Evolutionary conservation across 805 yeast genomes (phyloP), one percentile per base, ranked within the genome.

Genomic region (Pichia nanzhaoensis): DNA sequence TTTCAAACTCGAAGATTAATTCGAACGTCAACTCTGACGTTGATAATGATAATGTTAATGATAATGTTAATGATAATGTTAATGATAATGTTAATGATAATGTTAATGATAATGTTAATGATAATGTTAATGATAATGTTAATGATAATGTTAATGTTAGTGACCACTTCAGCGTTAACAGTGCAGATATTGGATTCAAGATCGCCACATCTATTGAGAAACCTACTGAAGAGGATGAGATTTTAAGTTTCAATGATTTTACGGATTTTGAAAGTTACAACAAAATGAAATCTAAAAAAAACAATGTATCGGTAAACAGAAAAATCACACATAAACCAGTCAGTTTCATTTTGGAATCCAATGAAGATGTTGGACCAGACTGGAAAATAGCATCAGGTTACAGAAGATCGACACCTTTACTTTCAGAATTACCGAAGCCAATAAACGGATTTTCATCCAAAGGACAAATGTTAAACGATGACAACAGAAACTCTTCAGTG

Each of bases 351-450:
- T 69, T 49, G 70, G 64, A 76, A 52, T 54, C 71, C 1, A 69
- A 74, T 0, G 56, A 59, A 6, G 77, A 72, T 36, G 55, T 61
- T 7, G 75, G 75, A 1, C 81, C 80, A 0, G 57, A 61, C 3
- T 79, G 83, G 83, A 61, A 61, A 37, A 61, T 61, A 24, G 74
- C 81, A 40, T 49, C 64, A 21, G 66, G 66, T n/a, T 75, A 63
- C 50, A 70, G 77, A 52, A 57, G 59, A 16, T 64, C 70, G 44
- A 52, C 70, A 0, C 83, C 84, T 0, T 57, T 66, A 40, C 55
- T 70, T 5, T 64, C 68, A 34, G 61, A 62, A n/a, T 45, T 62
- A 16, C 64, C 66, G 7, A 45, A 45, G 3, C 44, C 49, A 24
- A 45, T 46, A 7, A 49, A 48, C 36, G 49, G 49, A 14, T 37